These are phyloP conservation scores for Neurospora sp. DNA, from an alignment of 495 filamentous ascomycete species.

Conservation along the genomic window DNA sequence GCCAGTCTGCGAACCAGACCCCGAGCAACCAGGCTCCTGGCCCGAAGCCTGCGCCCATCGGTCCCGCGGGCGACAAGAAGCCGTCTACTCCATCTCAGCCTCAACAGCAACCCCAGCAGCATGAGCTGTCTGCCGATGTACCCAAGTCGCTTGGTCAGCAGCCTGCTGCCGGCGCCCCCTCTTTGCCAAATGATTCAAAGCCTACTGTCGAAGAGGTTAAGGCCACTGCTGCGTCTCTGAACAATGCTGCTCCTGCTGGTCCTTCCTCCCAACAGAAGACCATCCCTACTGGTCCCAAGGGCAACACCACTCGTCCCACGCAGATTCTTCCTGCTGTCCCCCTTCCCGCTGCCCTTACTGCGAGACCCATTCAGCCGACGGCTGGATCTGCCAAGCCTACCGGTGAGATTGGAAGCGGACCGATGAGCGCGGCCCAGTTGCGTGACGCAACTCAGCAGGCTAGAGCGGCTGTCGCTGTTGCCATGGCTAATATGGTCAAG, in stretches of 20 bases:
- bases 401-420: slow-evolving; percentile 23
- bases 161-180: slow-evolving; percentile 37
- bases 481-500: slow-evolving; percentile 66
- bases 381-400: slow-evolving; percentile 23
- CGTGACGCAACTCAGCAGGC: slow-evolving; percentile 75
- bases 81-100: slow-evolving; percentile 17
- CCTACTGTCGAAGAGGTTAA: slow-evolving; percentile 48
- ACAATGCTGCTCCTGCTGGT: slow-evolving; percentile 23
- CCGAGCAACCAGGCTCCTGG: slow-evolving; percentile 29
- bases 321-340: slow-evolving; percentile 45
- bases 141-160: slow-evolving; percentile 30
- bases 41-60: slow-evolving; percentile 43
- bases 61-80: slow-evolving; percentile 40
- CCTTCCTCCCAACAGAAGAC: slow-evolving; percentile 28
- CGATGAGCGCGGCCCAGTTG: slow-evolving; percentile 23
- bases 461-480: slow-evolving; percentile 74
- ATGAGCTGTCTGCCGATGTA: slow-evolving; percentile 25
- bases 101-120: slow-evolving; percentile 7
- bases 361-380: slow-evolving; percentile 24
- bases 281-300: slow-evolving; percentile 55
- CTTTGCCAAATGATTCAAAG: slow-evolving; percentile 58
- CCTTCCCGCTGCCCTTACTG: slow-evolving; percentile 60
- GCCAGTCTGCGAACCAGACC: slow-evolving; percentile 24
- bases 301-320: slow-evolving; percentile 25
- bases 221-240: slow-evolving; percentile 33